Percentiles rank a stretch among this genome's conserved stretches.
These are phyloP conservation scores for Aspergillus neotritici DNA, from an alignment of 2,329 filamentous ascomycete genomes.

Conservation along the genomic window DNA sequence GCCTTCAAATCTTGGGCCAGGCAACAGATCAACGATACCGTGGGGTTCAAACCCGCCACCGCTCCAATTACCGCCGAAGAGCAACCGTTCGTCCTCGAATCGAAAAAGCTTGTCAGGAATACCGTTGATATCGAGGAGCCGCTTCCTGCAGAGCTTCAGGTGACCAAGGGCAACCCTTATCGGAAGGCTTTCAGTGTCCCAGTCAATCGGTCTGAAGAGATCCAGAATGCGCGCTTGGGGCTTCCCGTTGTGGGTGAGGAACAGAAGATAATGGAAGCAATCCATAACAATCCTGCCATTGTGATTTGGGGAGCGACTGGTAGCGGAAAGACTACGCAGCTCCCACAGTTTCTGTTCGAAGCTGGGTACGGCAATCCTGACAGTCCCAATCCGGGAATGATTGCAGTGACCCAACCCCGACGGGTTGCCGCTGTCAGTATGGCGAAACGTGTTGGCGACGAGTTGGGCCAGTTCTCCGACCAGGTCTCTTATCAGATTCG, in stretches of 20 bases:
- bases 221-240: conserved; percentile 71
- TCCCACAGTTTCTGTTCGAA: conserved; percentile 94
- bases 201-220: conserved; percentile 63
- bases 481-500: conserved; percentile 89
- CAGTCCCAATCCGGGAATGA: conserved; percentile 81
- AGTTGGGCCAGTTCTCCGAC: conserved; percentile 70
- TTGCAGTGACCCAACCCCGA: conserved; percentile 90
- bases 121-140: conserved; percentile 36
- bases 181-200: conserved; percentile 72
- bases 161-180: conserved; percentile 40
- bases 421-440: conserved; percentile 95
- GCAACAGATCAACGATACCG: conserved; percentile 74
- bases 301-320: conserved; percentile 93
- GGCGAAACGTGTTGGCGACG: conserved; percentile 82
- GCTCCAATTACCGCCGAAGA: conserved; percentile 28
- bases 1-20: conserved; percentile 95
- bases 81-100: conserved; percentile 24
- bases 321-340: conserved; percentile 94
- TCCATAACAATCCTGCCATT: conserved; percentile 83
- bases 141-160: conserved; percentile 34
- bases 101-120: conserved; percentile 31
- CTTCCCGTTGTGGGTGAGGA: conserved; percentile 92
- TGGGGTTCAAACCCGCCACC: conserved; percentile 59
- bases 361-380: conserved; percentile 77
- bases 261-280: conserved; percentile 95